A percentile compares a stretch with the other conserved stretches of the same genome.
Conservation (phyloP, 768 basidiomycete genomes). For the Russula vinacea region DNA sequence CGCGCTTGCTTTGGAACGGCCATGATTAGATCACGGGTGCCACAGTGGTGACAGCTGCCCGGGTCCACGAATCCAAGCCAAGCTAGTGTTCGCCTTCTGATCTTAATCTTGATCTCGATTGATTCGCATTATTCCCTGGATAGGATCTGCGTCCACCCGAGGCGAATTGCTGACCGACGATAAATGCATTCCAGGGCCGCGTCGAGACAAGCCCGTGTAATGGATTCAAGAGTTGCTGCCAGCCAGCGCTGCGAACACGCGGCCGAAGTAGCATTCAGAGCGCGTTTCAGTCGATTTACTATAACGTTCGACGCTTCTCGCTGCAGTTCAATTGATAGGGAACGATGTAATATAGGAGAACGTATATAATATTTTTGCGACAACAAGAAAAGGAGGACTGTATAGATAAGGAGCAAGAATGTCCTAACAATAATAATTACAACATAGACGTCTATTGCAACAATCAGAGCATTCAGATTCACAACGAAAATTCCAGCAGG, state of each 20-base stretch:
- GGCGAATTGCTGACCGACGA: conserved; percentile 19
- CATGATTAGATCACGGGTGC: conserved; percentile 1
- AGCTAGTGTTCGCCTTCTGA: background rate
- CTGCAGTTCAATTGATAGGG: conserved; percentile 16
- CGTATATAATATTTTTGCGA: conserved; percentile 15
- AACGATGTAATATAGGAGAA: conserved; percentile 17
- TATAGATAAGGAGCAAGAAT: conserved; percentile 11
- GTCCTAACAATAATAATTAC: conserved; percentile 13
- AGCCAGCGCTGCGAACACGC: background rate
- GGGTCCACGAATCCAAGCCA: background rate
- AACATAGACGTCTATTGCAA: conserved; percentile 18
- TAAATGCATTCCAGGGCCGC: conserved; percentile 8
- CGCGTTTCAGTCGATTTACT: background rate
- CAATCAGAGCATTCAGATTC: conserved; percentile 8
- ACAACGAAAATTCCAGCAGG: background rate
- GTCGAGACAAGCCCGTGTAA: conserved; percentile 8
- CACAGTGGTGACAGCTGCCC: conserved; percentile 3
- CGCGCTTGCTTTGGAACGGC: background rate
- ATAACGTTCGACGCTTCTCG: background rate
- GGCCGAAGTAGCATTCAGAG: background rate
- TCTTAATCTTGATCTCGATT: conserved; percentile 15
- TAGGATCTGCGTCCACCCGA: conserved; percentile 21
- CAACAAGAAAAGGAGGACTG: conserved; percentile 13
- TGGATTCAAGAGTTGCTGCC: background rate
- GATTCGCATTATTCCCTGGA: conserved; percentile 24